Evolutionary conservation across 2,329 filamentous ascomycete species (phyloP), one percentile per base, ranked within the genome.

Genomic region (Trichoderma atroviride): DNA sequence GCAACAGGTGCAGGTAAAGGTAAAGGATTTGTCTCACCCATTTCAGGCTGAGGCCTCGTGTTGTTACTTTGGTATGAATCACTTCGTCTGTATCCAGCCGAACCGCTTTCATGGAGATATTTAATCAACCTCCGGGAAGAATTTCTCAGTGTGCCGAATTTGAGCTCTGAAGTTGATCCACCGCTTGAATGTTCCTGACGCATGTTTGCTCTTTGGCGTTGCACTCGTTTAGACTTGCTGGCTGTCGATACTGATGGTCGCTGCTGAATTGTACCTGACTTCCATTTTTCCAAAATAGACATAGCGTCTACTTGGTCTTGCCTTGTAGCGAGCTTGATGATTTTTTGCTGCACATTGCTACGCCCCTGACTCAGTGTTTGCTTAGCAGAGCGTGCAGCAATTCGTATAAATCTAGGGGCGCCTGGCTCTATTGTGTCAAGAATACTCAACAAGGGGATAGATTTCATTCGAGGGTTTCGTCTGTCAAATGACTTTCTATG

Each of bases 271-370:
- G 78, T 81, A 4, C 86, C 87, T n/a, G 75, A 76, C 73, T 79
- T 86, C 89, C 89, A 91, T 63, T 85, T 79, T 47, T 81, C 79
- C 27, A 91, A 77, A 11, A 86, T 80, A 9, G 82, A 81, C 11
- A 83, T 78, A 1, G 83, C 88, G 74, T 90, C 88, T 22, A 87
- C 71, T 70, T 89, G 87, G 74, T 91, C 89, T 72, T 81, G 80
- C n/a, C 87, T 84, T 35, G 83, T 88, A 27, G 86, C 87, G n/a
- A 91, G 79, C 68, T 84, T 83, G 70, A 91, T 88, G n/a, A 80
- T 76, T 74, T 91, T 91, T 55, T 75, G 81, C 0, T 78, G 79
- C 1, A 87, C 87, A 66, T 84, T 89, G 7, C 85, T 82, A 74
- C 86, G 85, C 19, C 88, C 88, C 71, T 84, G 80, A 14, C 83